A percentile compares a stretch with the other conserved stretches of the same genome.
These are phyloP conservation scores for Kondoa subrosea DNA, from an alignment of 768 basidiomycete genomes.

Conservation along the genomic window DNA sequence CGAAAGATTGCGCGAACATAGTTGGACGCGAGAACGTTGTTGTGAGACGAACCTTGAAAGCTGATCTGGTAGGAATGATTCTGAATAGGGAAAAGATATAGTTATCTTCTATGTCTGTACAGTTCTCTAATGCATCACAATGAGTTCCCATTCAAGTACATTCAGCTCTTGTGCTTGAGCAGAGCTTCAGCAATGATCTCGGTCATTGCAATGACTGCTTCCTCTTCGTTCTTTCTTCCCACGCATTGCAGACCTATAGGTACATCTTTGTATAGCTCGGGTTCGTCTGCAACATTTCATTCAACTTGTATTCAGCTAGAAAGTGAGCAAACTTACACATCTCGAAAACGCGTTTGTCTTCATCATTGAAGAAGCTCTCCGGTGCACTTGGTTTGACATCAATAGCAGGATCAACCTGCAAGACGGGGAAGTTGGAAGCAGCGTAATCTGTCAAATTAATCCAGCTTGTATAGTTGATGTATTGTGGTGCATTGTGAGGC, in stretches of 20 bases:
- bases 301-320: neutral
- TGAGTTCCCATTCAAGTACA: too few relatives aligned
- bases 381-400: slow-evolving; percentile 36
- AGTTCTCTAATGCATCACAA: too few relatives aligned
- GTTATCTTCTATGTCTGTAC: too few relatives aligned
- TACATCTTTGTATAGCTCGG: slow-evolving; percentile 41
- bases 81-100: too few relatives aligned
- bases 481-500: neutral
- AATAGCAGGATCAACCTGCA: slow-evolving; percentile 41
- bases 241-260: slow-evolving; percentile 53
- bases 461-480: slow-evolving; percentile 43
- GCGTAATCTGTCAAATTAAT: slow-evolving; percentile 58
- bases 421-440: slow-evolving; percentile 48
- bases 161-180: too few relatives aligned
- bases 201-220: slow-evolving; percentile 52
- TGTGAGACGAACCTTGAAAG: too few relatives aligned
- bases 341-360: slow-evolving; percentile 42
- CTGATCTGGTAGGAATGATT: too few relatives aligned
- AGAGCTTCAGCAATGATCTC: slow-evolving; percentile 46
- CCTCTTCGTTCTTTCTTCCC: slow-evolving; percentile 56
- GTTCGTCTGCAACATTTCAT: slow-evolving; percentile 39
- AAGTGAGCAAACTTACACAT: slow-evolving; percentile 39
- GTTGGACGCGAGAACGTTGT: too few relatives aligned
- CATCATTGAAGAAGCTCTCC: slow-evolving; percentile 32
- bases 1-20: too few relatives aligned